Percentiles rank a stretch among this genome's conserved stretches.
phyloP scores from a whole-genome alignment of 1,284 basidiomycete genomes.

The Microbotryum scabiosae region DNA sequence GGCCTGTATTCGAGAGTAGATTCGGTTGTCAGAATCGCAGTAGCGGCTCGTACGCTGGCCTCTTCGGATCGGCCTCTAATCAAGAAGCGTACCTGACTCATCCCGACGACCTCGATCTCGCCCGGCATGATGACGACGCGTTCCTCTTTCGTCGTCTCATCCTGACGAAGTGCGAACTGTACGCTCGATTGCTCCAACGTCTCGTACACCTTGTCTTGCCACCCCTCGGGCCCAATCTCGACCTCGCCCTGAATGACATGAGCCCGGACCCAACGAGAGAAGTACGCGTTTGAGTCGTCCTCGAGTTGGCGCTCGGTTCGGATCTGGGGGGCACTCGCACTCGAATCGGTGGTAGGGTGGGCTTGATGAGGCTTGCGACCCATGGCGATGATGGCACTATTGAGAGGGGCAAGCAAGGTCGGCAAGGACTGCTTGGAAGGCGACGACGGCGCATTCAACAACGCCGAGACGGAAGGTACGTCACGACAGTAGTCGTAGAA shows the following conservation, averaged over 20 bases:
- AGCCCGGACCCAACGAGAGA: constrained; percentile 60
- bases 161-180: constrained; percentile 33
- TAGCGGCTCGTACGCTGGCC: not conserved
- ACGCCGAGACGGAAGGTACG: constrained; percentile 10
- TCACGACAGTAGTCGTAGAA: constrained; percentile 72
- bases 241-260: constrained; percentile 50
- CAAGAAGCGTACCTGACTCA: constrained; percentile 1
- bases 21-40: no score
- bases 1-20: not conserved
- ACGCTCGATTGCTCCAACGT: constrained; percentile 13
- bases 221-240: not conserved
- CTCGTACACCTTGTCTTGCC: not conserved
- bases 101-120: constrained; percentile 6
- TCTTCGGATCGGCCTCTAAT: no score
- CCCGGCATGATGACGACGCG: constrained; percentile 3
- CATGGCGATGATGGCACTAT: constrained; percentile 69
- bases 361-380: constrained; percentile 58
- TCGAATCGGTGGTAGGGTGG: constrained; percentile 44
- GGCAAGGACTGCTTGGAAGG: not conserved
- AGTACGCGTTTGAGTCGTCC: constrained; percentile 52
- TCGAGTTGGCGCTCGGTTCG: constrained; percentile 56
- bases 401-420: constrained; percentile 63
- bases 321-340: constrained; percentile 45
- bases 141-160: no score
- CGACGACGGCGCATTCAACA: not conserved